Evolutionary conservation across 2,329 filamentous ascomycete species (phyloP), one percentile per base, ranked within the genome.

Genomic region (Ascochyta pisi): DNA sequence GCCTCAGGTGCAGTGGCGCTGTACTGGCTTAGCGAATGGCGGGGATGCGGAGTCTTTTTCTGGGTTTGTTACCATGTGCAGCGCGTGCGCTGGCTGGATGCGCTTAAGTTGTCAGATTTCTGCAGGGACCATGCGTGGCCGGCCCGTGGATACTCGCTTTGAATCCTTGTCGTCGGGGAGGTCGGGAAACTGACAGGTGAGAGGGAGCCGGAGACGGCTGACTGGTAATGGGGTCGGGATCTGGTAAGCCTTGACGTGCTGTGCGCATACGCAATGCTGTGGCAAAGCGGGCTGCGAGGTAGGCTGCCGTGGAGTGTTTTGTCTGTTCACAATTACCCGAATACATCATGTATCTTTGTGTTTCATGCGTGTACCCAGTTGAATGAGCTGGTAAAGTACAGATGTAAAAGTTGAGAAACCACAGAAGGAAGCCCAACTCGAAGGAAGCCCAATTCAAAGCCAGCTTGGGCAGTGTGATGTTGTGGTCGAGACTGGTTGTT

Each of bases 71-170:
- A 27, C 7, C 7, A 9, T 7, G 37, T 40, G 37, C 37, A 37
- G 23, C 33, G 29, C 22, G 31, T 38, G 44, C 15, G 16, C 16
- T 16, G 16, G 16, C 16, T 16, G 16, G 16, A 2, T 43, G 5
- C 39, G 43, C 47, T 52, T 57, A 44, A 39, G 19, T 10, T 13
- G 2, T 44, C 26, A 43, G 44, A 33, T 38, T 54, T 54, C 37
- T 49, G 51, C 45, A 49, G 39, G 39, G 33, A 22, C 26, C 27
- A 40, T 34, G 34, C 19, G 23, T n/a, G 22, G n/a, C 33, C 23
- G 23, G 22, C 16, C 22, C 29, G 8, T 47, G 37, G 16, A 5
- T 35, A 9, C 24, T 24, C 35, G 26, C 16, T 19, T 4, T 19
- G n/a, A 16, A 31, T 12, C n/a, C 10, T 35, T 43, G 38, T 9